Conservation (phyloP, 208 protist species). For the Zelonia costaricensis region DNA sequence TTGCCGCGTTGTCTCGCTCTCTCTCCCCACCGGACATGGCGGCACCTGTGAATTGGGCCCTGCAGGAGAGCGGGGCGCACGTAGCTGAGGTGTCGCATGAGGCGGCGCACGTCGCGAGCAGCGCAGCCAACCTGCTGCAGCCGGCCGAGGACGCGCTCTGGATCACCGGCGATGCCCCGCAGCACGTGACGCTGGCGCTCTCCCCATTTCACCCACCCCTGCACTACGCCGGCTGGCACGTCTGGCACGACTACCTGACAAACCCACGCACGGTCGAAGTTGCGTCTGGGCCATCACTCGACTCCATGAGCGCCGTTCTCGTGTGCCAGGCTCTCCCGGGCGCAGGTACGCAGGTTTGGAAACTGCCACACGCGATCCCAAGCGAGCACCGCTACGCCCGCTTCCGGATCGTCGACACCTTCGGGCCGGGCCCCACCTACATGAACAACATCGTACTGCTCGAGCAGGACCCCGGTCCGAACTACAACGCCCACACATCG, state of each 20-base stretch:
- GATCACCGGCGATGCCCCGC: slow-evolving; percentile 80
- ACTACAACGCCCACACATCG: slow-evolving; percentile 30
- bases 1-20: no score
- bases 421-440: slow-evolving; percentile 78
- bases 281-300: slow-evolving; percentile 45
- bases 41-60: slow-evolving; percentile 70
- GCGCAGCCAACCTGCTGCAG: slow-evolving; percentile 68
- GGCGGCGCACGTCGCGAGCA: slow-evolving; percentile 54
- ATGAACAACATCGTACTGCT: slow-evolving; percentile 85
- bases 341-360: slow-evolving; percentile 85
- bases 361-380: slow-evolving; percentile 68
- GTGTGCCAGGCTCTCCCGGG: slow-evolving; percentile 77
- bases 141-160: slow-evolving; percentile 68
- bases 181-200: slow-evolving; percentile 73
- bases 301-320: slow-evolving; percentile 48
- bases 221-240: slow-evolving; percentile 81
- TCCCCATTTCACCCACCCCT: slow-evolving; percentile 57
- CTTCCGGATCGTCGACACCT: slow-evolving; percentile 69
- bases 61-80: slow-evolving; percentile 46
- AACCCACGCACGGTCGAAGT: slow-evolving; percentile 85
- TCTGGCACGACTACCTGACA: slow-evolving; percentile 85
- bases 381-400: slow-evolving; percentile 61
- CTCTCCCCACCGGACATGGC: slow-evolving; percentile 7
- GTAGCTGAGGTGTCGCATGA: slow-evolving; percentile 77
- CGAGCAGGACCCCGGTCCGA: slow-evolving; percentile 64